Evolutionary conservation across 2,329 filamentous ascomycete genomes (phyloP), one percentile per base, ranked within the genome.

Genomic region (Colletotrichum falcatum): DNA sequence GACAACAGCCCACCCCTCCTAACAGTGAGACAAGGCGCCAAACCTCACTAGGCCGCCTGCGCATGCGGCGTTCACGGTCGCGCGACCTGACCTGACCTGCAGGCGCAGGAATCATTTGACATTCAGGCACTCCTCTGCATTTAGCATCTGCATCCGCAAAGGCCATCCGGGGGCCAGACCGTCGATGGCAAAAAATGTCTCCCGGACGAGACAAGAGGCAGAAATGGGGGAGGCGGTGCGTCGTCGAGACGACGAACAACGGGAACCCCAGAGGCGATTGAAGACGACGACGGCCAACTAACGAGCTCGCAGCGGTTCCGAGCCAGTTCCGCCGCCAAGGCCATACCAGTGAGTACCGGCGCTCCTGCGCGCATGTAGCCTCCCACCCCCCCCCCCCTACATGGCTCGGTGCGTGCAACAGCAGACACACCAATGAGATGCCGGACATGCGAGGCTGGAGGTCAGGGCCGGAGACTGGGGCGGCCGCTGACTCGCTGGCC

Each of bases 1-100:
- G 67, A 56, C 55, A 39, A 39, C 44, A 26, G 16, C 42, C 51
- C 28, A 66, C 56, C 44, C 56, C 56, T n/a, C 37, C 61, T 35
- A 65, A 65, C 37, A 20, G 63, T 72, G 71, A 72, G 67, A 72
- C 71, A 72, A 58, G 54, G 49, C 42, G 56, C 71, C 68, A 64
- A 59, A 64, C 71, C 68, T 37, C 44, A 61, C 69, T 42, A 65
- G 64, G 51, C 59, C 35, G 64, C 67, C 64, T 70, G 49, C 53
- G 39, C 67, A 66, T 61, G 56, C 62, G 62, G 61, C 35, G 23
- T 42, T 61, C 46, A 42, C 30, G 53, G 53, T 56, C 65, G 65
- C 8, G 20, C 63, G n/a, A 55, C 53, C 48, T 72, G 61, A 60
- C 53, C 54, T 72, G 66, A 65, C 66, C 61, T 72, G 70, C 66